These are phyloP conservation scores for Fragosphaeria purpurea DNA, from an alignment of 2,329 filamentous ascomycete species.

Conservation along the genomic window DNA sequence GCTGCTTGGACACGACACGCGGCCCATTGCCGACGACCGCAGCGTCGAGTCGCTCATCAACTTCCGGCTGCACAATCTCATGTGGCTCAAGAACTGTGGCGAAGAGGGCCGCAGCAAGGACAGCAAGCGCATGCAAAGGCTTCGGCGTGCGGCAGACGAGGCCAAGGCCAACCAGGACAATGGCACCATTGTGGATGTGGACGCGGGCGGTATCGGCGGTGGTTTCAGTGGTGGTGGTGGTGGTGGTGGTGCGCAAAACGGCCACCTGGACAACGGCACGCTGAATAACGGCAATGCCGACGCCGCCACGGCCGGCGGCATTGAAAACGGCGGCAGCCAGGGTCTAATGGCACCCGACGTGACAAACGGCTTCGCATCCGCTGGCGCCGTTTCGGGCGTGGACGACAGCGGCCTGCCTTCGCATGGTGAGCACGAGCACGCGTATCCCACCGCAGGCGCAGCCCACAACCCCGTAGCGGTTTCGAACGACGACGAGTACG, in stretches of 20 bases:
- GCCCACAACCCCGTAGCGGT: too few species aligned
- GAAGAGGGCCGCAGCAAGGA: conserved; percentile 48
- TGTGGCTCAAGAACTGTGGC: conserved; percentile 59
- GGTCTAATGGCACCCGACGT: neutral
- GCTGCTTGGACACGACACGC: conserved; percentile 82
- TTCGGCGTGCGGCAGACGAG: conserved; percentile 46
- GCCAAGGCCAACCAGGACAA: conserved; percentile 41
- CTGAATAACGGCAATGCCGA: neutral
- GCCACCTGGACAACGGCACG: conserved; percentile 17
- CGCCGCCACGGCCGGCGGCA: neutral
- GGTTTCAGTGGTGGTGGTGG: too few species aligned
- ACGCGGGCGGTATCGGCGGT: too few species aligned
- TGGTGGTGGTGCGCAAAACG: too few species aligned
- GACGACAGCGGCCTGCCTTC: conserved; percentile 1
- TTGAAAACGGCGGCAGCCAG: neutral
- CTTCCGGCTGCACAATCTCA: conserved; percentile 78
- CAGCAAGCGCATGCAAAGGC: conserved; percentile 45
- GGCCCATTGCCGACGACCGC: conserved; percentile 77
- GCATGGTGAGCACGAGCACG: too few species aligned
- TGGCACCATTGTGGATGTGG: neutral
- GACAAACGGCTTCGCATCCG: neutral
- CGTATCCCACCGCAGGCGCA: too few species aligned
- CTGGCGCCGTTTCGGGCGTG: neutral
- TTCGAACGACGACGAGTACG: conserved; percentile 3
- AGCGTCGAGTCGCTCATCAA: conserved; percentile 87